phyloP scores from a whole-genome alignment of 352 stramenopile species.

The Globisporangium abappressorium region DNA sequence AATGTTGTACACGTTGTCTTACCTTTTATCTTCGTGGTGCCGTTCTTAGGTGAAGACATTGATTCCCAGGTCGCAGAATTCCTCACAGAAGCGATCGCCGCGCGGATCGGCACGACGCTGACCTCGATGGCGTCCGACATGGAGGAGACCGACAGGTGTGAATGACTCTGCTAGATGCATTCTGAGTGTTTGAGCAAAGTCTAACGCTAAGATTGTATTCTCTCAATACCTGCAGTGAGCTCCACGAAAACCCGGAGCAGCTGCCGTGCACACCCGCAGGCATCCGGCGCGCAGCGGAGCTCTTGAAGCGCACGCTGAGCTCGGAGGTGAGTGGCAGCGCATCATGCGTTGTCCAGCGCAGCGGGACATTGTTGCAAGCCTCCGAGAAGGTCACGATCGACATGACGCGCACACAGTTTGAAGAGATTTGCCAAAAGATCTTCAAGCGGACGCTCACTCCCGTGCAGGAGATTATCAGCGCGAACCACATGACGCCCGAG shows the following conservation, averaged over 20 bases:
- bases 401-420: conserved; percentile 46
- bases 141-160: conserved; percentile 19
- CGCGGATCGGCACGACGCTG: conserved; percentile 29
- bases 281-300: conserved; percentile 50
- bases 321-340: conserved; percentile 21
- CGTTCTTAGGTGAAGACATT: conserved; percentile 80
- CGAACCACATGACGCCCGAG: conserved; percentile 61
- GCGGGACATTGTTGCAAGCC: neutral
- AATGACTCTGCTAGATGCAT: neutral
- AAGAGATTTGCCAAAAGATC: conserved; percentile 40
- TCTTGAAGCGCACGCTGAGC: conserved; percentile 55
- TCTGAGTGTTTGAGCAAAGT: no score
- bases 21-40: neutral
- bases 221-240: conserved; percentile 1
- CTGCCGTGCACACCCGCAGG: conserved; percentile 53
- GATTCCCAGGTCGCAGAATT: conserved; percentile 89
- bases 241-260: conserved; percentile 18
- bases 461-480: conserved; percentile 45
- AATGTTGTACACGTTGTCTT: neutral
- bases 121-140: conserved; percentile 24
- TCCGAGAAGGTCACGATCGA: conserved; percentile 14
- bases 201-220: no score
- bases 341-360: conserved; percentile 29
- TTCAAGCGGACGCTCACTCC: conserved; percentile 56
- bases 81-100: conserved; percentile 81